Evolutionary conservation across 2,329 filamentous ascomycete species (phyloP), one percentile per base, ranked within the genome.

Genomic region (Beauveria australis): DNA sequence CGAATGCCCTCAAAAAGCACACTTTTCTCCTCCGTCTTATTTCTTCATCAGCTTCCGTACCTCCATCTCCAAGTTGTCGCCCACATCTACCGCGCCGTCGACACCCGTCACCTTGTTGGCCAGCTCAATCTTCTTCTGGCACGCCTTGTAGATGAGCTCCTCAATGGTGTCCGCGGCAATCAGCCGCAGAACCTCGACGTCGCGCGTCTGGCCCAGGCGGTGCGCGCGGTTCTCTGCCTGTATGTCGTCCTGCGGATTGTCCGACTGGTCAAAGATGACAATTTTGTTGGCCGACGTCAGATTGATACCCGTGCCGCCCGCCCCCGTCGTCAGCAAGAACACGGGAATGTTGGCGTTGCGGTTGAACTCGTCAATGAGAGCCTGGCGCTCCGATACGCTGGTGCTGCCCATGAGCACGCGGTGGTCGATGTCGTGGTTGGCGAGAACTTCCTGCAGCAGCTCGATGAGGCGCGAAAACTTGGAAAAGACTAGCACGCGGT

Each of bases 211-310:
- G 0, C 94, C 94, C 9, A 99, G 90, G 16, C 94, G 88, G 75
- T 99, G 94, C 0, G 94, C 94, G 19, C 94, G 87, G 72, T 99
- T 97, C 78, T 97, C 94, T 0, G 94, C 94, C 73, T 99, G 94
- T n/a, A 96, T 87, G 70, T 99, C 94, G 67, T 97, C 93, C 71
- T 99, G 94, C 0, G 94, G 94, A 67, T 99, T 99, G 76, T 97
- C 96, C n/a, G 88, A 91, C 64, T 89, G 89, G 74, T 99, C 94
- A 72, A 97, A 97, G 69, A 99, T 94, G 74, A 99, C 85, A 67
- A 99, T 93, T 75, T 97, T 97, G 78, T 97, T 97, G 5, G 94
- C 94, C 41, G 89, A 90, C 8, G 93, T 94, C 59, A 99, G 77
- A 73, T 99, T 99, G 77, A 99, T 95, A 46, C 94, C 94, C 0